Evolutionary conservation across 495 filamentous ascomycete species (phyloP).

Genomic region (Friedmanniomyces simplex): DNA sequence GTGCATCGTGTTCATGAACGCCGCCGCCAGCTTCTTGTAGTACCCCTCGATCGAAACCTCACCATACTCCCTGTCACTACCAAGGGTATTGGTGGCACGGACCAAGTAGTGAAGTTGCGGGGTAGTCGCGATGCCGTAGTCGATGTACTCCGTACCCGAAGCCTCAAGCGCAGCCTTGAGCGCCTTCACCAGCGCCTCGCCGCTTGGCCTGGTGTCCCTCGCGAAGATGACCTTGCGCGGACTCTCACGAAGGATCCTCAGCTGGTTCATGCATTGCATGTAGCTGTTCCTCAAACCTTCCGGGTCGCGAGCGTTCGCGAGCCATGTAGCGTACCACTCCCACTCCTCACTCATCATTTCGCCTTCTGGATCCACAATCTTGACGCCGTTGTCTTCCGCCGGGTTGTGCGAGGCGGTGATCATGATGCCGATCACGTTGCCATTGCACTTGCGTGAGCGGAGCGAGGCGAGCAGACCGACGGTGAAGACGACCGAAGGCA

Average conservation of each 20-base stretch:
- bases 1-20: slow-evolving; percentile 65
- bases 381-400: slow-evolving; percentile 93
- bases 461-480: slow-evolving; percentile 82
- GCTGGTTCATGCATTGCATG: slow-evolving; percentile 42
- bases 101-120: slow-evolving; percentile 95
- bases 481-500: slow-evolving; percentile 85
- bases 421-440: slow-evolving; percentile 94
- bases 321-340: slow-evolving; percentile 75
- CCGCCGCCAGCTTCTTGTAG: slow-evolving; percentile 76
- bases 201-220: slow-evolving; percentile 86
- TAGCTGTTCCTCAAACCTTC: slow-evolving; percentile 60
- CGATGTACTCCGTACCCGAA: slow-evolving; percentile 58
- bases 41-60: slow-evolving; percentile 83
- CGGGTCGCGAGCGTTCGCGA: slow-evolving; percentile 74
- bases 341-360: slow-evolving; percentile 43
- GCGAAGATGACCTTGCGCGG: slow-evolving; percentile 78
- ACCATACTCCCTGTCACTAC: slow-evolving; percentile 71
- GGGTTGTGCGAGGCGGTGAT: slow-evolving; percentile 98
- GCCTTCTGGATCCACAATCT: slow-evolving; percentile 89
- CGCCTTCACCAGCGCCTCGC: slow-evolving; percentile 66
- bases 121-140: slow-evolving; percentile 83
- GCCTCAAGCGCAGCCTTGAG: slow-evolving; percentile 68
- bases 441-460: slow-evolving; percentile 78
- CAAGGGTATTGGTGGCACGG: slow-evolving; percentile 84
- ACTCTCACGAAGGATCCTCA: slow-evolving; percentile 62